Percentiles rank a stretch among this genome's conserved stretches.
Conservation (phyloP, 2,329 filamentous ascomycete genomes). For the Aspergillus sp. region DNA sequence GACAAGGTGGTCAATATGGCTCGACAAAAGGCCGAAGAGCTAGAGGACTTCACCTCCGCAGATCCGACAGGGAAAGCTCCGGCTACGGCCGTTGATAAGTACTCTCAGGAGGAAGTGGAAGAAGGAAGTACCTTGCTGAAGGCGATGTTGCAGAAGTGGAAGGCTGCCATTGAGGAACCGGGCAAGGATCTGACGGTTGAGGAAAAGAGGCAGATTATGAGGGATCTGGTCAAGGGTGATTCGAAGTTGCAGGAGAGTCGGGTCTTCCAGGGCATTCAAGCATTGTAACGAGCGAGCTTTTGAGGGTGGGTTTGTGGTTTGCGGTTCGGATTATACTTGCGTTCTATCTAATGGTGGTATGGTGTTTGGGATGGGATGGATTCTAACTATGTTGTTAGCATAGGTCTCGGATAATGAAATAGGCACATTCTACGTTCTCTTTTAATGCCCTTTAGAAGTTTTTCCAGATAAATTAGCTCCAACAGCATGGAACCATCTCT, state of each 20-base stretch:
- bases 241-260: slow-evolving; percentile 61
- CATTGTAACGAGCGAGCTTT: slow-evolving; percentile 35
- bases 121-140: slow-evolving; percentile 85
- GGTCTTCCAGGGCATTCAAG: slow-evolving; percentile 50
- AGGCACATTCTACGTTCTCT: background rate
- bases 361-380: background rate
- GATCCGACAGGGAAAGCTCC: slow-evolving; percentile 48
- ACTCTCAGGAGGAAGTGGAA: slow-evolving; percentile 83
- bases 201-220: slow-evolving; percentile 76
- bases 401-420: background rate
- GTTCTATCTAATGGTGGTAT: background rate
- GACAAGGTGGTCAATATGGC: slow-evolving; percentile 98
- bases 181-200: slow-evolving; percentile 63
- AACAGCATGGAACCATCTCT: background rate
- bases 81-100: slow-evolving; percentile 43
- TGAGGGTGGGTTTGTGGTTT: background rate
- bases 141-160: slow-evolving; percentile 80
- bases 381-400: background rate
- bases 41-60: slow-evolving; percentile 75
- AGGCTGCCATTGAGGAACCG: slow-evolving; percentile 67
- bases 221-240: slow-evolving; percentile 74
- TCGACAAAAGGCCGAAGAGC: slow-evolving; percentile 96
- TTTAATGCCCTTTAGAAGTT: background rate
- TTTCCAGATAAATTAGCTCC: background rate
- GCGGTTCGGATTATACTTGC: background rate